Evolutionary conservation across 345 rosid genomes (phyloP).

Genomic region (Aurinia saxatilis): DNA sequence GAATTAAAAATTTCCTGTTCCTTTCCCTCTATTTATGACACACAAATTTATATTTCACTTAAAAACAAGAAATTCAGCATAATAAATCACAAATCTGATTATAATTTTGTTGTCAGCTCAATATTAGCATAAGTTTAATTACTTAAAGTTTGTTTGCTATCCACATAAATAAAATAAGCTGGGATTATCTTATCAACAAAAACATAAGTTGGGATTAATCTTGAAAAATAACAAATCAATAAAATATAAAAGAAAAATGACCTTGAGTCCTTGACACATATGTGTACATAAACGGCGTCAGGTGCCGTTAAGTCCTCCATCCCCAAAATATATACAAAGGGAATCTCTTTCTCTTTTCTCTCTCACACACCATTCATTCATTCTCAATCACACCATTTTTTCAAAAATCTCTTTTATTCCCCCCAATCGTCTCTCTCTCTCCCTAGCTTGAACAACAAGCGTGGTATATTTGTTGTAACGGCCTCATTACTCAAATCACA

Average conservation of each 20-base stretch:
- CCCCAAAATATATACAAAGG: slow-evolving; percentile 25
- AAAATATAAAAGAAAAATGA: not conserved
- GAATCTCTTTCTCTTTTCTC: slow-evolving; percentile 19
- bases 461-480: slow-evolving; percentile 25
- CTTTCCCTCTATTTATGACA: too few relatives aligned
- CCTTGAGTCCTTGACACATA: not conserved
- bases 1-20: too few relatives aligned
- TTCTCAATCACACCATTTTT: not conserved
- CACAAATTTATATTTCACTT: too few relatives aligned
- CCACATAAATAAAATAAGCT: too few relatives aligned
- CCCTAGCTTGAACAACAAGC: slow-evolving; percentile 26
- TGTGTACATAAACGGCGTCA: slow-evolving; percentile 22
- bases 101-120: too few relatives aligned
- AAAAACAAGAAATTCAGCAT: too few relatives aligned
- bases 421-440: not conserved
- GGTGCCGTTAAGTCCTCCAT: slow-evolving; percentile 20
- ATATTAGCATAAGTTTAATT: too few relatives aligned
- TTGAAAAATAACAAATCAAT: not conserved
- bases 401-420: slow-evolving; percentile 7
- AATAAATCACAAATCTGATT: too few relatives aligned
- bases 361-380: slow-evolving; percentile 9
- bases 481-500: not conserved
- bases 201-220: too few relatives aligned
- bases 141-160: too few relatives aligned
- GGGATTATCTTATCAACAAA: too few relatives aligned